Evolutionary conservation across 805 yeast genomes (phyloP), one percentile per base, ranked within the genome.

Genomic region (Pichia paraexigua): DNA sequence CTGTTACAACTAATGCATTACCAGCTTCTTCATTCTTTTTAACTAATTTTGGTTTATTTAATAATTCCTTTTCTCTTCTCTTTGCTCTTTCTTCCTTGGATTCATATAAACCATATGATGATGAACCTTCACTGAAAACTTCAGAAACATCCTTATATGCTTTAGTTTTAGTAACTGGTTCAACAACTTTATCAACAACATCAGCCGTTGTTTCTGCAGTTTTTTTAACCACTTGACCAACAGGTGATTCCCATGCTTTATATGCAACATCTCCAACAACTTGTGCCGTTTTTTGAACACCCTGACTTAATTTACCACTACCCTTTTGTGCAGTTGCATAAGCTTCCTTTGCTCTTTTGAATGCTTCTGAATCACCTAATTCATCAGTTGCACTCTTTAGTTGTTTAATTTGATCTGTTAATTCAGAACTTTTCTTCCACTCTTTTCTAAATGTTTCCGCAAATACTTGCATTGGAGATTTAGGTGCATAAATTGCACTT

Each of bases 211-310:
- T 77, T 53, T 76, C 78, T n/a, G 89, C 92, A 0, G 90, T 89
- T 43, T 80, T 76, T 62, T 98, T 79, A n/a, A 96, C 91, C 46
- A 84, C 85, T 66, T 84, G 82, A 54, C 96, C 94, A 43, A 92
- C 87, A 24, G 94, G 87, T 1, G 97, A 89, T 55, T 94, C 97
- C 99, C 99, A 94, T 1, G 97, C 97, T 53, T 83, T 85, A 41
- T 78, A 74, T 5, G 97, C 98, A 44, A 83, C 95, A 52, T 78
- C 84, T 50, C 97, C 98, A 37, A 94, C 89, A 41, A 83, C 92
- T 61, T 86, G 88, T n/a, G 97, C 97, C 6, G 98, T 94, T 69
- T 86, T 87, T 61, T 81, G 79, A 50, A 88, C 79, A 43, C 89
- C 85, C 65, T 86, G 80, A 9, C 82, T 79, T n/a, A 82, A 76